These are phyloP conservation scores for Sutorius eximius DNA, from an alignment of 1,284 basidiomycete species.

Conservation along the genomic window DNA sequence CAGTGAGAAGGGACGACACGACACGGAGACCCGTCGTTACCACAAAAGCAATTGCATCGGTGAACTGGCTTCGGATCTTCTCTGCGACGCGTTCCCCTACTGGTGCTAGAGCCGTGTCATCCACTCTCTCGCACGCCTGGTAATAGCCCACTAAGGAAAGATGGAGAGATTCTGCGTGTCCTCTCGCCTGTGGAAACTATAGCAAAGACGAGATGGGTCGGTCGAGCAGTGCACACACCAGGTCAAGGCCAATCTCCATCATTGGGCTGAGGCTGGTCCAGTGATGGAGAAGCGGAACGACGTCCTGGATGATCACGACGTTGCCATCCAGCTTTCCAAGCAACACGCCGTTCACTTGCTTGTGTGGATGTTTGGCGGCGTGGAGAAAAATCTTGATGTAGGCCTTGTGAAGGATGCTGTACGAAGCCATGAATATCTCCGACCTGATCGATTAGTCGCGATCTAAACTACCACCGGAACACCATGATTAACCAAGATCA, in stretches of 20 bases:
- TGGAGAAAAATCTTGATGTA: constrained; percentile 71
- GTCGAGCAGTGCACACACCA: constrained; percentile 46
- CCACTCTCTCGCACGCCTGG: constrained; percentile 63
- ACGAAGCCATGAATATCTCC: constrained; percentile 39
- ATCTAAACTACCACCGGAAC: too few species aligned
- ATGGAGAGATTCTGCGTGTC: constrained; percentile 50
- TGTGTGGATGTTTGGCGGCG: constrained; percentile 71
- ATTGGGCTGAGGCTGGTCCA: constrained; percentile 77
- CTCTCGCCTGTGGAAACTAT: constrained; percentile 45
- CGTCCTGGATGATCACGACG: constrained; percentile 54
- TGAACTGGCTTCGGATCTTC: constrained; percentile 51
- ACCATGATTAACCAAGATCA: too few species aligned
- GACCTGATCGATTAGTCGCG: too few species aligned
- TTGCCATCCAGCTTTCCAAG: constrained; percentile 46
- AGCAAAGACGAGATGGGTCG: background rate
- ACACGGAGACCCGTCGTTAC: constrained; percentile 38
- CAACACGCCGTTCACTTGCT: constrained; percentile 65
- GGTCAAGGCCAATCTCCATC: constrained; percentile 77
- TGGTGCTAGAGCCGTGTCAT: constrained; percentile 57
- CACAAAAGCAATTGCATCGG: constrained; percentile 62
- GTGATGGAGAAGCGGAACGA: constrained; percentile 73
- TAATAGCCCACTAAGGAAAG: constrained; percentile 68
- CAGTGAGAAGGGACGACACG: constrained; percentile 5
- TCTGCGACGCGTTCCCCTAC: constrained; percentile 62
- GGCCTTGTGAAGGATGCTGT: constrained; percentile 52